Base-by-base conservation (phyloP, 2,329 filamentous ascomycete species). In the Fusarium hostae region DNA sequence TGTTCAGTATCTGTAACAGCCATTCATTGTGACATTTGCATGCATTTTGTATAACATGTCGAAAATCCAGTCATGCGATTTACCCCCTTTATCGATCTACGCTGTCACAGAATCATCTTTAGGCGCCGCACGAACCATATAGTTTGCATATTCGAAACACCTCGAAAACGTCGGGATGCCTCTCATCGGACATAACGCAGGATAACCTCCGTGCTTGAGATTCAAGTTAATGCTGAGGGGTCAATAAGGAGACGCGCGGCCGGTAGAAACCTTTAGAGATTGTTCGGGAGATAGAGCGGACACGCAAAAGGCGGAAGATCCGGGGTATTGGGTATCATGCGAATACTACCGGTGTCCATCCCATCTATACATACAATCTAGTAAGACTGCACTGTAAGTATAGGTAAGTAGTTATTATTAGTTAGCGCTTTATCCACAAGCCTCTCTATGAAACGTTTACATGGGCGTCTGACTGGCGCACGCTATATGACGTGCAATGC, bases 181-280 rank as follows among this genome's bases (percentile, higher is more conserved):
- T 52, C 35, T 34, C 28, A 55, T 44, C n/a, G 32, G 28, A 9
- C 24, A 24, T 34, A 16, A 15, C 28, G n/a, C 57, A 54, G 20
- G 34, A 28, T 34, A 35, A 20, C 47, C n/a, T 26, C 41, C 35
- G 40, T 13, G 40, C 40, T 43, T 43, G n/a, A 34, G 16, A 18
- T 16, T 50, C 30, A 8, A 44, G 37, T 32, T 28, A 22, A 55
- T 32, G 26, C 51, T 20, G 37, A 24, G 37, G 35, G 13, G 22
- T 51, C 48, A 37, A n/a, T 37, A 15, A n/a, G 34, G 39, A 58
- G 65, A 68, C 65, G 65, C 65, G 65, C 35, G 65, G 57, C 65
- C 44, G 40, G 41, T 28, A 48, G 15, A 41, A 67, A 37, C 55
- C 28, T 62, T 50, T 28, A 47, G 54, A 56, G 54, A 11, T 20